Base-by-base conservation (phyloP, 2,329 filamentous ascomycete species). In the Aureobasidium sp. region DNA sequence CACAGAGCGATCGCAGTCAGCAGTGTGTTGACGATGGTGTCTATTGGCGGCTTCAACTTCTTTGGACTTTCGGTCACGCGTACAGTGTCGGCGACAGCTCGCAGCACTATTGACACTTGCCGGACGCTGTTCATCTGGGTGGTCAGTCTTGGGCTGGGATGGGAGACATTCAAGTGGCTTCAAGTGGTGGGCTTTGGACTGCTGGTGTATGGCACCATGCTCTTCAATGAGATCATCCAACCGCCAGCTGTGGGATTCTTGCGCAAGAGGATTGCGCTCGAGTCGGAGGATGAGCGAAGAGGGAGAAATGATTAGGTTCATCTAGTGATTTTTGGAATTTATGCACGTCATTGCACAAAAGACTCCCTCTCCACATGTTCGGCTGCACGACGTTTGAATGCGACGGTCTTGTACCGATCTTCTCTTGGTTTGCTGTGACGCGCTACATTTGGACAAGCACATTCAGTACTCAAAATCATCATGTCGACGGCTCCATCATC, bases 111-210 rank as follows among this genome's bases (percentile, higher is more conserved):
- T 69, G 94, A 99, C 75, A 99, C 94, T 0, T 97, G 92, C 80
- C 87, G 93, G 44, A 99, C 94, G 0, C 84, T 99, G 1, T 97
- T 99, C 78, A 97, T 99, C 76, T 99, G 94, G 94, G 83, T 99
- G 31, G 90, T 96, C 15, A 96, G 91, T 20, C 84, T 99, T 5
- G 90, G 89, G 4, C 83, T 99, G 2, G 92, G 92, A 64, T 99
- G 94, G 94, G 94, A 99, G 78, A 87, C 85, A 0, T 97, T 99
- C 84, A 97, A 97, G 77, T 95, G 90, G 88, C 83, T 99, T 7
- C 94, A 99, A 76, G 90, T 99, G 15, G 74, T 85, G 3, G 94
- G 94, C 1, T 99, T 99, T 69, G 89, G 79, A 1, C 78, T 97
- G 67, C 82, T 99, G 39, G 94, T 99, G 15, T 99, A 97, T 73